Evolutionary conservation across 208 protist species (phyloP).

Genomic region (Leptomonas pyrrhocoris): DNA sequence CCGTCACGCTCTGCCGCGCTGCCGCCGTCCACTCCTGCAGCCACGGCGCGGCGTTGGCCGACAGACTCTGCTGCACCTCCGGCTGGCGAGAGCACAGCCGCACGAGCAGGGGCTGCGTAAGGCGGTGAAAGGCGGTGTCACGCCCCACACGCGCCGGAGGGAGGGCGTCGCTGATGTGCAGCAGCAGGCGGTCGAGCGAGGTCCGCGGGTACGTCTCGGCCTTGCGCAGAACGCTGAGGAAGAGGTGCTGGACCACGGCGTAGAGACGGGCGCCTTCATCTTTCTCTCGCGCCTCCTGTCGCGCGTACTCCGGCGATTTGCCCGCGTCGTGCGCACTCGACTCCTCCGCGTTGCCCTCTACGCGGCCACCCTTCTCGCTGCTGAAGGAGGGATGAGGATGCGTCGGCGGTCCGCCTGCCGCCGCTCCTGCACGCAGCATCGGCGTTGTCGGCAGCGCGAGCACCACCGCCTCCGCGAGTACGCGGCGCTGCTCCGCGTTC

Average conservation of each 20-base stretch:
- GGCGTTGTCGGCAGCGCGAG: constrained; percentile 43
- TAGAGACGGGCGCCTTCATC: constrained; percentile 9
- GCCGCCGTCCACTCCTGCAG: constrained; percentile 35
- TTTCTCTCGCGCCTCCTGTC: background rate
- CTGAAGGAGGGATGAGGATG: background rate
- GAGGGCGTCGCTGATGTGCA: constrained; percentile 57
- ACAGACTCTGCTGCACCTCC: constrained; percentile 28
- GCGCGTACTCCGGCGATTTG: constrained; percentile 3
- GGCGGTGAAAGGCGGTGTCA: constrained; percentile 37
- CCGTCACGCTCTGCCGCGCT: constrained; percentile 41
- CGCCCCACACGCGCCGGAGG: constrained; percentile 18
- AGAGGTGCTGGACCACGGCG: constrained; percentile 40
- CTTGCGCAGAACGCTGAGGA: constrained; percentile 55
- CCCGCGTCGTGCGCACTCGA: background rate
- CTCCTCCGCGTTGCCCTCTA: background rate
- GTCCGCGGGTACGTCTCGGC: constrained; percentile 35
- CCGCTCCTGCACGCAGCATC: constrained; percentile 17
- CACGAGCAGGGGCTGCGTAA: constrained; percentile 42
- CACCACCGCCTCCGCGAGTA: constrained; percentile 55
- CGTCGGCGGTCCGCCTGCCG: constrained; percentile 3
- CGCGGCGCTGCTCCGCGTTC: constrained; percentile 29
- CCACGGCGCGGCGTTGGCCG: constrained; percentile 51
- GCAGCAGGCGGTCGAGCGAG: constrained; percentile 30
- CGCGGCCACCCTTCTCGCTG: background rate
- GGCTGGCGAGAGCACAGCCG: constrained; percentile 34